Base-by-base conservation (phyloP, 2,329 filamentous ascomycete species). In the Paracoccidioides lutzii region DNA sequence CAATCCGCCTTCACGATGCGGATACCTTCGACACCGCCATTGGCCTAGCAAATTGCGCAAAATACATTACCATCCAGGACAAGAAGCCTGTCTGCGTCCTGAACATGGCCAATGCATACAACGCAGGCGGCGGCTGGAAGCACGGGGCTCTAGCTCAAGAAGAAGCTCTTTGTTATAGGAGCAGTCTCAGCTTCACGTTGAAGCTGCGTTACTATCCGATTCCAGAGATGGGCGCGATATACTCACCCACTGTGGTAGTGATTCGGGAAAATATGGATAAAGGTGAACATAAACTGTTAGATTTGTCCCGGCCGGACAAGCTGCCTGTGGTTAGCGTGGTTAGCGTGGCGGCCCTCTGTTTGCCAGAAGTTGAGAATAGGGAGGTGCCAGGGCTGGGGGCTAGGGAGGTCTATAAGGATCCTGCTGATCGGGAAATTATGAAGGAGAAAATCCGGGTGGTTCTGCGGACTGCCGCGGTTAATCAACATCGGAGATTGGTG, bases 151-250 rank as follows among this genome's bases (percentile, higher is more conserved):
- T 79, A 35, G 83, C 84, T 0, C 84, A 88, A 66, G 84, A 88
- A 69, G 84, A 88, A 71, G 77, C 79, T 2, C 74, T 88, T 5
- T 87, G 82, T 69, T 83, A 82, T 64, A 78, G 83, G 45, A 81
- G 76, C 55, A 76, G 67, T 42, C 68, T 76, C 8, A 64, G 60
- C 55, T 67, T 64, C 38, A 70, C 69, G 2, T 64, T 75, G n/a
- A 70, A 73, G 40, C 40, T 52, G 7, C 52, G 62, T 3, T 77
- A 77, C 63, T 85, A 85, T 64, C 81, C 81, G 0, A 71, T 81
- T 57, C 69, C 69, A 30, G 67, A 73, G 12, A 68, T 73, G 5
- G 75, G 75, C 55, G 78, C 73, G 0, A 68, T 86, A 38, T 85
- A 85, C 67, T 78, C 80, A 0, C 82, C 81, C 0, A 75, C 75